phyloP scores from a whole-genome alignment of 2,329 filamentous ascomycete genomes.

The Madurella fahalii region DNA sequence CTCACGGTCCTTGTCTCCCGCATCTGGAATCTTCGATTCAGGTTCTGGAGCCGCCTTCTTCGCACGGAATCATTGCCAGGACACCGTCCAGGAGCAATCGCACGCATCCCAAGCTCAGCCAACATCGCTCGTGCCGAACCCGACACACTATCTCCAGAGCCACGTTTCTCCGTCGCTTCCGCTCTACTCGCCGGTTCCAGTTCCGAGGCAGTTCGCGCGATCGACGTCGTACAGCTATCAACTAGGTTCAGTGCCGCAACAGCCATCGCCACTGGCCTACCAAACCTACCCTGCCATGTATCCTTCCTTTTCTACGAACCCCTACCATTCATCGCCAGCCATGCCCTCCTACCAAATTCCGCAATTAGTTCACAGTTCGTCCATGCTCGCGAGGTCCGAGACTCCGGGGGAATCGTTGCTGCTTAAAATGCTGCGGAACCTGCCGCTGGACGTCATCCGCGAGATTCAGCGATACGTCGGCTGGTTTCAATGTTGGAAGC shows the following conservation, averaged over 20 bases:
- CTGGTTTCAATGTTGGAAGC: conserved; percentile 15
- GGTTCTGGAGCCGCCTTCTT: neutral
- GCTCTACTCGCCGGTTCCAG: conserved; percentile 10
- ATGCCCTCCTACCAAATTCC: conserved; percentile 9
- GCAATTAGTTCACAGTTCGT: neutral
- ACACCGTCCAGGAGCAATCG: conserved; percentile 5
- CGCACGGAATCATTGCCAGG: conserved; percentile 10
- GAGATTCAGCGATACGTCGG: conserved; percentile 13
- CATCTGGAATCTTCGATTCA: conserved; percentile 7
- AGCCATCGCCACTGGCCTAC: conserved; percentile 13
- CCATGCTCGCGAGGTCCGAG: neutral
- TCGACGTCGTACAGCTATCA: conserved; percentile 14
- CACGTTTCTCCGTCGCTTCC: conserved; percentile 9
- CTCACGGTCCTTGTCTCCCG: conserved; percentile 21
- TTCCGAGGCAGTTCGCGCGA: conserved; percentile 8
- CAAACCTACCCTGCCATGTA: conserved; percentile 12
- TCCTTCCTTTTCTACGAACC: conserved; percentile 2
- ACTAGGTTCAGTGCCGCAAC: conserved; percentile 6
- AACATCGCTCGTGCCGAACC: conserved; percentile 10
- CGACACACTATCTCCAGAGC: conserved; percentile 17
- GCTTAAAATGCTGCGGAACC: neutral
- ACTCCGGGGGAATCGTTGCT: neutral
- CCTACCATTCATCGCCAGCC: conserved; percentile 11
- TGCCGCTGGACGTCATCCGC: conserved; percentile 3
- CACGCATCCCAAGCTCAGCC: conserved; percentile 10